These are phyloP conservation scores for Persicaria tinctoria DNA, from an alignment of 148 eudicot species.

Conservation along the genomic window DNA sequence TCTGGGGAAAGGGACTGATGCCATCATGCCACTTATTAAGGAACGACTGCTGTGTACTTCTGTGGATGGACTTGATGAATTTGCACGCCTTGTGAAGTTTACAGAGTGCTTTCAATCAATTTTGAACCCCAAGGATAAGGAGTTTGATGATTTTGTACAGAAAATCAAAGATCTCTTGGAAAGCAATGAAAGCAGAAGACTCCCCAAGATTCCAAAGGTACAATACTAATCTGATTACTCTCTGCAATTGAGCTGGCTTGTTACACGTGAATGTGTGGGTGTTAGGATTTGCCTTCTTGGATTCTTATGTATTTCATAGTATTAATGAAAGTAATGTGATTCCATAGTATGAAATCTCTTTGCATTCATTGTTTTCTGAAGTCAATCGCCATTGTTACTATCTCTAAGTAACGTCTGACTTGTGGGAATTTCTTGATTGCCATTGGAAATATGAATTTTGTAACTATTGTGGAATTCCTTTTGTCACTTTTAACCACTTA, in stretches of 20 bases:
- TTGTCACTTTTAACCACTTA: neutral
- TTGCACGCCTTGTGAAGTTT: constrained; percentile 26
- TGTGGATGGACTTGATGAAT: constrained; percentile 18
- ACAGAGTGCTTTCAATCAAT: constrained; percentile 27
- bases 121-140: constrained; percentile 46
- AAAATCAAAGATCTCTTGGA: constrained; percentile 83
- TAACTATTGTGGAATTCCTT: neutral
- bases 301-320: neutral
- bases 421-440: no score
- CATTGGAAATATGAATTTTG: no score
- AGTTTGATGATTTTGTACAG: constrained; percentile 31
- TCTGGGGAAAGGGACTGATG: constrained; percentile 69
- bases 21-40: constrained; percentile 48
- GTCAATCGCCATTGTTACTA: neutral
- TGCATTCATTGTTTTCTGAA: neutral
- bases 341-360: neutral
- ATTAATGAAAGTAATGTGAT: neutral
- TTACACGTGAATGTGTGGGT: neutral
- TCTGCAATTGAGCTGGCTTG: neutral
- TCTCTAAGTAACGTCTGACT: neutral
- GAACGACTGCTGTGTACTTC: constrained; percentile 36
- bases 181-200: constrained; percentile 85
- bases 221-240: neutral
- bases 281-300: neutral
- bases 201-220: constrained; percentile 95